phyloP scores from a whole-genome alignment of 2,329 filamentous ascomycete species.

The Cladosporium phlei region DNA sequence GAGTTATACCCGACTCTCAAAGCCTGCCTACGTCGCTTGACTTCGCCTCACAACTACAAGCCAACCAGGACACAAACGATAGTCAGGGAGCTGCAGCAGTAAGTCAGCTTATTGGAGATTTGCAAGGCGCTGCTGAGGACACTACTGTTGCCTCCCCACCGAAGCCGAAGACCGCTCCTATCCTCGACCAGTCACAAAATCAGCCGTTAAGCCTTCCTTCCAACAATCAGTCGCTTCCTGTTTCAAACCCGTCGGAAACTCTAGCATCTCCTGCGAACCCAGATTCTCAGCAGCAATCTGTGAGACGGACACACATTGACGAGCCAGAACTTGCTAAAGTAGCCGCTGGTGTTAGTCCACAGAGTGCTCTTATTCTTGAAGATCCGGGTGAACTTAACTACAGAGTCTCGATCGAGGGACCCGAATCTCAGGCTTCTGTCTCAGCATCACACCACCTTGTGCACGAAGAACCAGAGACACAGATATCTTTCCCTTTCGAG shows the following conservation, averaged over 20 bases:
- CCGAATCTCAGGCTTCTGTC: neutral
- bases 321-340: no score
- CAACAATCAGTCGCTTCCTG: no score
- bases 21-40: slow-evolving; percentile 5
- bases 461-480: neutral
- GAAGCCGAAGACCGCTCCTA: no score
- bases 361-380: no score
- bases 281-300: no score
- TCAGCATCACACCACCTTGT: neutral
- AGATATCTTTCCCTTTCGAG: slow-evolving; percentile 21
- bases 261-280: no score
- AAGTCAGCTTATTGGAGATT: neutral
- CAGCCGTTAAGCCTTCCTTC: no score
- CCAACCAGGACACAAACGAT: neutral
- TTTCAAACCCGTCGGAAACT: no score
- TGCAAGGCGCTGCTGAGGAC: neutral
- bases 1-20: slow-evolving; percentile 19
- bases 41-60: neutral
- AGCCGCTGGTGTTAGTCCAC: no score
- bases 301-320: no score
- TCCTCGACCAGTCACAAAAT: no score
- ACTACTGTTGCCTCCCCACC: no score
- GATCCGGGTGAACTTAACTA: neutral
- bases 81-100: neutral
- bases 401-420: neutral